Percentiles rank a stretch among this genome's conserved stretches.
phyloP scores from a whole-genome alignment of 805 yeast species.

The Metschnikowia gruessii region DNA sequence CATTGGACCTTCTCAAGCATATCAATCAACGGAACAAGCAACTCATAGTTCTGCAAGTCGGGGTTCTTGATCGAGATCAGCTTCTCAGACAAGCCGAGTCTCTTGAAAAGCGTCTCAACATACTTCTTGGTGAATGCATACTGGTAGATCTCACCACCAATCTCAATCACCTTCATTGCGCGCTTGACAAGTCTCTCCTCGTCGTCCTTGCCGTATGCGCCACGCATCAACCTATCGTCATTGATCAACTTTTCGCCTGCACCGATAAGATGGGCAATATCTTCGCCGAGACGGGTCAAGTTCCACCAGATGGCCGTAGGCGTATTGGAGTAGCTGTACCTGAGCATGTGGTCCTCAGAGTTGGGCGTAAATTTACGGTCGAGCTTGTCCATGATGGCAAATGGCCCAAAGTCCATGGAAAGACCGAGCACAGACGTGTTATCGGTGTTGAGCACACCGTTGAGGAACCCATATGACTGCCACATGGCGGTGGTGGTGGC shows the following conservation, averaged over 20 bases:
- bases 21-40: constrained; percentile 60
- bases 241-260: constrained; percentile 55
- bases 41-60: constrained; percentile 38
- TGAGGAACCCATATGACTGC: constrained; percentile 90
- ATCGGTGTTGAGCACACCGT: constrained; percentile 94
- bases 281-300: constrained; percentile 78
- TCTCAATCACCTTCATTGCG: constrained; percentile 62
- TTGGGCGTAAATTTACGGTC: constrained; percentile 84
- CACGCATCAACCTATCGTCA: constrained; percentile 20
- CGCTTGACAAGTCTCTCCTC: constrained; percentile 52
- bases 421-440: constrained; percentile 88
- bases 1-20: constrained; percentile 59
- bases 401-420: constrained; percentile 93
- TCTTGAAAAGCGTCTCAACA: constrained; percentile 51
- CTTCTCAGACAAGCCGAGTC: constrained; percentile 62
- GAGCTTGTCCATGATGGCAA: constrained; percentile 82
- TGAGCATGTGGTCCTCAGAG: constrained; percentile 68
- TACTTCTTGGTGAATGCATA: constrained; percentile 58
- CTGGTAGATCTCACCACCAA: constrained; percentile 64
- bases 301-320: constrained; percentile 95
- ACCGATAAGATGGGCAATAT: constrained; percentile 77
- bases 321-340: constrained; percentile 80
- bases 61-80: constrained; percentile 32
- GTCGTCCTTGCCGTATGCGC: constrained; percentile 43
- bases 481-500: constrained; percentile 77